These are phyloP conservation scores for Magnusiomyces magnusii DNA, from an alignment of 1,139 yeast genomes.

Conservation along the genomic window DNA sequence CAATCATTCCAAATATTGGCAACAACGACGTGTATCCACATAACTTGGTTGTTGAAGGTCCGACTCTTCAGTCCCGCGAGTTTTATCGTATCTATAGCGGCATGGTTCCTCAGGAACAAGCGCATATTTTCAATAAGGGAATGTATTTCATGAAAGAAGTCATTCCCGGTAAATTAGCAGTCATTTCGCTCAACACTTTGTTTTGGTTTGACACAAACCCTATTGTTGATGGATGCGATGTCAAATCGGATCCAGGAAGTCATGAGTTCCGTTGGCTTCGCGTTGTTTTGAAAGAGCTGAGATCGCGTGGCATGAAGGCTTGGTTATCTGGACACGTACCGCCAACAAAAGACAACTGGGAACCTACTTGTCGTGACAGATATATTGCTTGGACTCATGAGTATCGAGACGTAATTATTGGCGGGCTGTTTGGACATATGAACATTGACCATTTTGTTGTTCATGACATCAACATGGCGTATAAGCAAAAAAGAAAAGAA, in stretches of 20 bases:
- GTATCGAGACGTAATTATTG: constrained; percentile 72
- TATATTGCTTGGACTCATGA: constrained; percentile 73
- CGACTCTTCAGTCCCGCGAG: constrained; percentile 76
- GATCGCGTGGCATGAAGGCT: constrained; percentile 70
- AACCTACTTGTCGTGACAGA: constrained; percentile 61
- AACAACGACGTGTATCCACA: constrained; percentile 89
- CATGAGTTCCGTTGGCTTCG: constrained; percentile 73
- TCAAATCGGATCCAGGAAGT: constrained; percentile 68
- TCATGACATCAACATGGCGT: constrained; percentile 44
- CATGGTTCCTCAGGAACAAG: constrained; percentile 70
- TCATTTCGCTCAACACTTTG: constrained; percentile 67
- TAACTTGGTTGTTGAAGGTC: constrained; percentile 75
- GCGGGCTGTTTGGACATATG: constrained; percentile 85
- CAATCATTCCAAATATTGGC: constrained; percentile 64
- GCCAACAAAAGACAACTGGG: constrained; percentile 71
- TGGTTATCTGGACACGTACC: constrained; percentile 90
- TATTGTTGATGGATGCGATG: constrained; percentile 71
- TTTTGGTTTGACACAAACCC: constrained; percentile 73
- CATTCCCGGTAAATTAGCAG: constrained; percentile 68
- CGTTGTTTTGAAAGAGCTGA: constrained; percentile 58
- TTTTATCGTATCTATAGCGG: constrained; percentile 63
- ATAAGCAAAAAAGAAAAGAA: constrained; percentile 15
- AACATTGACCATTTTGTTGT: constrained; percentile 80
- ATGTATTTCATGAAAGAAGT: constrained; percentile 70
- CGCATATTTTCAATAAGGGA: constrained; percentile 66